These are phyloP conservation scores for Sclerotinia subarctica DNA, from an alignment of 2,329 filamentous ascomycete genomes.

Conservation along the genomic window DNA sequence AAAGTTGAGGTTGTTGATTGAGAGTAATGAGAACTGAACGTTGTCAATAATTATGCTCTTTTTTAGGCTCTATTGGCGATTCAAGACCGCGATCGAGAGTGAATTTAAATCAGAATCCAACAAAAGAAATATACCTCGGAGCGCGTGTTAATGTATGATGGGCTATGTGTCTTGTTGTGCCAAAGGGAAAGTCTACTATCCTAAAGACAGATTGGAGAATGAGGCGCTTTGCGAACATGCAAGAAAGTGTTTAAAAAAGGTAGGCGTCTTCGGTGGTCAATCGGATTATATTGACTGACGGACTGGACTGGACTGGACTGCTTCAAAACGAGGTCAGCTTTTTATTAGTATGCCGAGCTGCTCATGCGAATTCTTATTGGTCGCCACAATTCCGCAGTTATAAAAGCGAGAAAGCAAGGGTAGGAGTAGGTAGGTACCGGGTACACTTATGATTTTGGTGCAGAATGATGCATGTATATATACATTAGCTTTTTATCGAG, in stretches of 20 bases:
- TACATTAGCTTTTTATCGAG: not conserved
- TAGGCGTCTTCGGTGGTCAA: not conserved
- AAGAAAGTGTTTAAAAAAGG: slow-evolving; percentile 21
- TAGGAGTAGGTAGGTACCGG: not conserved
- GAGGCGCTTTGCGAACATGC: slow-evolving; percentile 30
- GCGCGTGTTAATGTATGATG: slow-evolving; percentile 29
- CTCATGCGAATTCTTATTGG: not conserved
- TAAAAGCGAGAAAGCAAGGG: slow-evolving; percentile 9
- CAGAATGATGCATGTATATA: not conserved
- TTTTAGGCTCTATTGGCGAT: not conserved
- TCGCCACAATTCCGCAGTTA: not conserved
- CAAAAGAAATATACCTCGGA: slow-evolving; percentile 33
- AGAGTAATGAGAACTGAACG: slow-evolving; percentile 33
- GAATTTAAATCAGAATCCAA: slow-evolving; percentile 9
- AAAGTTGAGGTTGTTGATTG: slow-evolving; percentile 24
- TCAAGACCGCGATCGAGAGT: slow-evolving; percentile 11
- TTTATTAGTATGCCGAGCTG: not conserved
- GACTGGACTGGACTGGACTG: not conserved
- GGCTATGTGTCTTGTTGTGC: slow-evolving; percentile 19
- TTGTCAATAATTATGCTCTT: slow-evolving; percentile 28
- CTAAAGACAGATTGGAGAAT: slow-evolving; percentile 27
- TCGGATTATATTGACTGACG: not conserved
- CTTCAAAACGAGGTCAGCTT: not conserved
- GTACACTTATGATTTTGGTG: not conserved
- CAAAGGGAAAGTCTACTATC: slow-evolving; percentile 32